A percentile compares a stretch with the other conserved stretches of the same genome.
These are phyloP conservation scores for Pholiota molesta DNA, from an alignment of 768 basidiomycete genomes.

Conservation along the genomic window DNA sequence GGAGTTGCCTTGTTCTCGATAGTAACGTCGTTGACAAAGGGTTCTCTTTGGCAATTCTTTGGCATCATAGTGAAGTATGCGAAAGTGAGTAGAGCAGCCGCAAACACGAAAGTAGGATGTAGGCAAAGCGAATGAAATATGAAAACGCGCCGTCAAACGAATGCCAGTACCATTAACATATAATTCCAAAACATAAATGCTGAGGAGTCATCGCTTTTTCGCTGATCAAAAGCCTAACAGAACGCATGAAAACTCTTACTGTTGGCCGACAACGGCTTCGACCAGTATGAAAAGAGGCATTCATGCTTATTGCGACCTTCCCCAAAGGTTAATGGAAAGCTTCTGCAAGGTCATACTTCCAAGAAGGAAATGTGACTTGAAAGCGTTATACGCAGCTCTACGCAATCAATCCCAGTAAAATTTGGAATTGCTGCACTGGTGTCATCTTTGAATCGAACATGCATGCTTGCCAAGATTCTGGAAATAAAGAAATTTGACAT, in stretches of 20 bases:
- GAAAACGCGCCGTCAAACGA: slow-evolving; percentile 5
- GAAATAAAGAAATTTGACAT: neutral
- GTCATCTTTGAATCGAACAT: neutral
- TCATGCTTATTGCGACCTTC: too few relatives aligned
- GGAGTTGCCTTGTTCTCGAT: neutral
- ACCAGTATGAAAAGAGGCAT: too few relatives aligned
- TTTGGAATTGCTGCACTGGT: too few relatives aligned
- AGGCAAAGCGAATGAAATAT: neutral
- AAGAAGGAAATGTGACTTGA: too few relatives aligned
- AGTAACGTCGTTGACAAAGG: neutral
- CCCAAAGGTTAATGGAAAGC: too few relatives aligned
- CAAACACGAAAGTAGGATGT: neutral
- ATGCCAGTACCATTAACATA: too few relatives aligned
- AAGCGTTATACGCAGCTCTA: too few relatives aligned
- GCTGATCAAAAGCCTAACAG: neutral
- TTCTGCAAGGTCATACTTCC: too few relatives aligned
- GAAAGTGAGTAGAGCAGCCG: too few relatives aligned
- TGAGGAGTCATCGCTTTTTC: neutral
- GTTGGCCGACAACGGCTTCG: too few relatives aligned
- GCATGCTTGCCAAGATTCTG: neutral
- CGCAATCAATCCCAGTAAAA: neutral
- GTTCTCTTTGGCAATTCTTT: neutral
- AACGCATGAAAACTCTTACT: too few relatives aligned
- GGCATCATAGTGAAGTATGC: slow-evolving; percentile 11
- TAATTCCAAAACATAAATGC: too few relatives aligned